Base-by-base conservation (phyloP, 2,329 filamentous ascomycete genomes). In the Xylaria sp. region DNA sequence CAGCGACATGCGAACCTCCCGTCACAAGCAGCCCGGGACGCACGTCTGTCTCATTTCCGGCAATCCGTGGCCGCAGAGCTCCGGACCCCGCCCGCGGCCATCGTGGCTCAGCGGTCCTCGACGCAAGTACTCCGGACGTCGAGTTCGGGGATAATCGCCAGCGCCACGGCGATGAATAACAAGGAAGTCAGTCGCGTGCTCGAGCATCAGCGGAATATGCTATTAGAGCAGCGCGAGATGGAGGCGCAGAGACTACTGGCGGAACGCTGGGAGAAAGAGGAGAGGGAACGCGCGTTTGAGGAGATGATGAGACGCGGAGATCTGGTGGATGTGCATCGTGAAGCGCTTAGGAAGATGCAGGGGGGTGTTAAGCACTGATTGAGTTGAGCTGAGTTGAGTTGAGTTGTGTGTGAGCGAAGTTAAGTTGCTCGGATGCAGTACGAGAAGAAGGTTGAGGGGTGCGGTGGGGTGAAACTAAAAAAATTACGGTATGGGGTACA, bases 331-430 rank as follows among this genome's bases (percentile, higher is more conserved):
- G 84, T 89, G 21, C 94, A 97, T 75, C 84, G 90, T 19, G 89
- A 94, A 66, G 91, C 90, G 0, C 84, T 97, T 85, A 83, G 90
- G 66, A 88, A 83, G 74, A 90, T 97, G 88, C 93, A 97, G 71
- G 77, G 76, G 37, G 69, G 73, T 23, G 79, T 79, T 1, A 79
- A 75, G 67, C 72, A 79, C 11, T 51, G 21, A 21, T 64, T 52
- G 12, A 9, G 42, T n/a, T n/a, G n/a, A n/a, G n/a, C n/a, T n/a
- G n/a, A n/a, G n/a, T n/a, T n/a, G n/a, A n/a, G n/a, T n/a, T n/a
- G n/a, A n/a, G n/a, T n/a, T n/a, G n/a, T n/a, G n/a, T n/a, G n/a
- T n/a, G n/a, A n/a, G n/a, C n/a, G n/a, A n/a, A n/a, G n/a, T n/a
- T n/a, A n/a, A n/a, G n/a, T n/a, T n/a, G n/a, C n/a, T n/a, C n/a